These are phyloP conservation scores for Chlorella variabilis DNA, from an alignment of 163 green algal species.

Conservation along the genomic window DNA sequence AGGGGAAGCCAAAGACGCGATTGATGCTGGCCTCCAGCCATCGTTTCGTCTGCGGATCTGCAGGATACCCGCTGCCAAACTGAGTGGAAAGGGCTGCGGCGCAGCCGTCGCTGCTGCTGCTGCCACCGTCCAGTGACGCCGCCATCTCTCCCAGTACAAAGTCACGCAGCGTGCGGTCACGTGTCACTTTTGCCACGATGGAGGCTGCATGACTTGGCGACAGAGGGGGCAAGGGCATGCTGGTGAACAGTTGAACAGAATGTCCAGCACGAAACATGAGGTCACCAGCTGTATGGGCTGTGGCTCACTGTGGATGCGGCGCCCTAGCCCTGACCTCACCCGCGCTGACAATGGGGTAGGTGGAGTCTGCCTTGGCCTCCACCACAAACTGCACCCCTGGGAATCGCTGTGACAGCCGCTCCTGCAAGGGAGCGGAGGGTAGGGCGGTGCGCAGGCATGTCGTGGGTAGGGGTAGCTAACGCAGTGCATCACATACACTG, in stretches of 20 bases:
- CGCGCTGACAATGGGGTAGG: conserved; percentile 90
- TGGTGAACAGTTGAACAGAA: no score
- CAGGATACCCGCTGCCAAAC: conserved; percentile 37
- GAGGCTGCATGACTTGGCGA: neutral
- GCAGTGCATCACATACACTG: no score
- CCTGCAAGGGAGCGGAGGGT: conserved; percentile 5
- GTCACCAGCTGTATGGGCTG: neutral
- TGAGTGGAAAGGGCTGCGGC: conserved; percentile 25
- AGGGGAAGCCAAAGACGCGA: conserved; percentile 85
- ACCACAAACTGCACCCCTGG: conserved; percentile 86
- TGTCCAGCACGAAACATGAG: no score
- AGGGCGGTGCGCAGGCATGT: neutral
- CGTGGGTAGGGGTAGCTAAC: no score
- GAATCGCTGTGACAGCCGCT: conserved; percentile 72
- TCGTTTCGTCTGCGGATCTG: conserved; percentile 79
- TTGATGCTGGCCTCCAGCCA: conserved; percentile 82
- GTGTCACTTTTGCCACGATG: conserved; percentile 92
- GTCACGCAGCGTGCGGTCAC: conserved; percentile 50
- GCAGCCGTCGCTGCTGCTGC: neutral
- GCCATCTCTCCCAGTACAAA: conserved; percentile 40
- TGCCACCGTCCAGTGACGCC: neutral
- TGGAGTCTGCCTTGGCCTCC: conserved; percentile 90
- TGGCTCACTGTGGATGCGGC: no score
- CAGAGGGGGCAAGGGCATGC: neutral
- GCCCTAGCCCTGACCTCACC: neutral